phyloP scores from a whole-genome alignment of 257 asterid species.

The Solanum sparsipilum region DNA sequence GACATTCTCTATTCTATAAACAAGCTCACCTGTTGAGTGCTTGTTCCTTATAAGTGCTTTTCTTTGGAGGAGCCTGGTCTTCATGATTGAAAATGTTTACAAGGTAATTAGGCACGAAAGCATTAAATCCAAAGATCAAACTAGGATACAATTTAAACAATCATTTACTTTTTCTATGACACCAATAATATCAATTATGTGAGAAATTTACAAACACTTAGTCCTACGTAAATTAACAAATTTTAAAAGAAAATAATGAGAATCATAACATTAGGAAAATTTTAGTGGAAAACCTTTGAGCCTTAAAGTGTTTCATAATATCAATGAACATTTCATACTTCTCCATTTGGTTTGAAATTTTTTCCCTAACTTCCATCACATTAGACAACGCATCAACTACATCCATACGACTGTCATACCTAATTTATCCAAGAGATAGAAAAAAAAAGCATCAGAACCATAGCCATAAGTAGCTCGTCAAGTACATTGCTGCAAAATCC shows the following conservation, averaged over 20 bases:
- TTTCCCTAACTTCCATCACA: neutral
- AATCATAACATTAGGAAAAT: neutral
- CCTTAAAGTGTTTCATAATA: constrained; percentile 89
- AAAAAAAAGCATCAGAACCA: neutral
- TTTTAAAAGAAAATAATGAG: neutral
- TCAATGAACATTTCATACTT: constrained; percentile 86
- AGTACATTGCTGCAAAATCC: neutral
- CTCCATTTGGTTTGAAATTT: constrained; percentile 35
- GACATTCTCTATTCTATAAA: neutral
- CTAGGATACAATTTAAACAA: constrained; percentile 80
- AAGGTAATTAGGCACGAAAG: constrained; percentile 90
- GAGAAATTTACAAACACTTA: constrained; percentile 5
- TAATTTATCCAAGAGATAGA: neutral
- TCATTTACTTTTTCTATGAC: constrained; percentile 89
- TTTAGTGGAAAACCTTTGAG: constrained; percentile 52
- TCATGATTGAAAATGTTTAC: constrained; percentile 68
- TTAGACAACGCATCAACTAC: neutral
- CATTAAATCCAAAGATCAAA: constrained; percentile 80
- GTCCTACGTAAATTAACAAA: neutral
- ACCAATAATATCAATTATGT: constrained; percentile 77
- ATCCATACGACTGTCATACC: neutral
- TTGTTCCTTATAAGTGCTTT: neutral
- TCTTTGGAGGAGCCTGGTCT: neutral
- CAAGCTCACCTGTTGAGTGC: neutral
- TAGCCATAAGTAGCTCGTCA: neutral